phyloP scores from a whole-genome alignment of 1,284 basidiomycete genomes.

The Cryptococcus depauperatus region DNA sequence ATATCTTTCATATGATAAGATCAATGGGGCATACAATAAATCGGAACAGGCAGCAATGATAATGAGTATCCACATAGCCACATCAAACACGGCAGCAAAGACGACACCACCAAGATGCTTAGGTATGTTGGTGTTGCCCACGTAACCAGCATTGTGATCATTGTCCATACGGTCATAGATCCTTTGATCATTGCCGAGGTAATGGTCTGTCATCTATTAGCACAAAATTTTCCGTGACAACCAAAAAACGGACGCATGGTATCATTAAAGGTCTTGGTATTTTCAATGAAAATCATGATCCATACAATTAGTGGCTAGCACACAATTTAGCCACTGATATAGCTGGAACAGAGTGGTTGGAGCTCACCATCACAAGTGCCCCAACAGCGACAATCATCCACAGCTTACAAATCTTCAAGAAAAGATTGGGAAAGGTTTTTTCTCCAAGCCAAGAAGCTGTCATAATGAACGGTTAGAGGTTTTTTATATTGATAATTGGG shows the following conservation, averaged over 20 bases:
- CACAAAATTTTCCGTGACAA: neutral
- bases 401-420: constrained; percentile 14
- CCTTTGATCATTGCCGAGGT: constrained; percentile 25
- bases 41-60: constrained; percentile 21
- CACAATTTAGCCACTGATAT: neutral
- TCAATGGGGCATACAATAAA: constrained; percentile 21
- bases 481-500: neutral
- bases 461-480: constrained; percentile 5
- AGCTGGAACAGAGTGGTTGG: neutral
- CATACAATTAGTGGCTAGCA: constrained; percentile 16
- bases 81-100: constrained; percentile 23
- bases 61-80: constrained; percentile 24
- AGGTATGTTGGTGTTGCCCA: constrained; percentile 32
- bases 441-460: constrained; percentile 10
- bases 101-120: constrained; percentile 33
- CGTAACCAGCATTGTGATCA: constrained; percentile 21
- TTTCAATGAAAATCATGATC: constrained; percentile 28
- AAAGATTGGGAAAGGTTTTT: constrained; percentile 16
- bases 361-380: constrained; percentile 25
- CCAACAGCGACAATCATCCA: constrained; percentile 28
- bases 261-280: constrained; percentile 21
- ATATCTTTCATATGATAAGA: too few relatives aligned
- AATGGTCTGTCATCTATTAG: constrained; percentile 11
- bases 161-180: constrained; percentile 17
- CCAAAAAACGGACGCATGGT: constrained; percentile 18